A percentile compares a stretch with the other conserved stretches of the same genome.
Conservation (phyloP, 1,139 yeast genomes). For the Suhomyces atakaporum region DNA sequence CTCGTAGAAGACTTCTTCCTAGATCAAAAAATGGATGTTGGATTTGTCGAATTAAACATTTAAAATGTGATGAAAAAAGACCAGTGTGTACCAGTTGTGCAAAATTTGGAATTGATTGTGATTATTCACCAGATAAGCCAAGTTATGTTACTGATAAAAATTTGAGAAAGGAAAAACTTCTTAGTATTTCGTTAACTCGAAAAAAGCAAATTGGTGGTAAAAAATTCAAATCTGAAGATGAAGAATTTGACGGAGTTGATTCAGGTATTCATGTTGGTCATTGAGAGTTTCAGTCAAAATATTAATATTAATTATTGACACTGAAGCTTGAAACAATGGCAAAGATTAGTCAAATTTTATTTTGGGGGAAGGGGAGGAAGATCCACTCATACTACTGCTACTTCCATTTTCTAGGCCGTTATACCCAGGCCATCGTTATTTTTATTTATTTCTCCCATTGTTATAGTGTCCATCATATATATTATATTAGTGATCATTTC, state of each 20-base stretch:
- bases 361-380: background rate
- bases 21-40: constrained; percentile 51
- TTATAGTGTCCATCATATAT: constrained; percentile 1
- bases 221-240: constrained; percentile 8
- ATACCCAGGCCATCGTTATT: background rate
- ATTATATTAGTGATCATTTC: background rate
- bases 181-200: constrained; percentile 34
- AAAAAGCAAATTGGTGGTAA: constrained; percentile 26
- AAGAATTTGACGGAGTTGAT: constrained; percentile 1
- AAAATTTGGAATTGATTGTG: constrained; percentile 48
- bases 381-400: background rate
- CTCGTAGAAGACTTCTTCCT: constrained; percentile 45
- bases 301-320: background rate
- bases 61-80: constrained; percentile 47
- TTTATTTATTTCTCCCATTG: constrained; percentile 6
- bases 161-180: constrained; percentile 38
- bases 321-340: no score
- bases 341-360: no score
- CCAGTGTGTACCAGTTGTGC: constrained; percentile 44
- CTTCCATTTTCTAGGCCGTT: background rate
- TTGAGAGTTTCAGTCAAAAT: background rate
- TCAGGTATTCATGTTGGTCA: constrained; percentile 1
- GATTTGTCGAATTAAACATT: constrained; percentile 53
- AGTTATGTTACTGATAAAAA: constrained; percentile 42
- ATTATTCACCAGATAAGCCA: constrained; percentile 45